Percentiles rank a stretch among this genome's conserved stretches.
Conservation (phyloP, 306 rosid species). For the Comarum palustre region DNA sequence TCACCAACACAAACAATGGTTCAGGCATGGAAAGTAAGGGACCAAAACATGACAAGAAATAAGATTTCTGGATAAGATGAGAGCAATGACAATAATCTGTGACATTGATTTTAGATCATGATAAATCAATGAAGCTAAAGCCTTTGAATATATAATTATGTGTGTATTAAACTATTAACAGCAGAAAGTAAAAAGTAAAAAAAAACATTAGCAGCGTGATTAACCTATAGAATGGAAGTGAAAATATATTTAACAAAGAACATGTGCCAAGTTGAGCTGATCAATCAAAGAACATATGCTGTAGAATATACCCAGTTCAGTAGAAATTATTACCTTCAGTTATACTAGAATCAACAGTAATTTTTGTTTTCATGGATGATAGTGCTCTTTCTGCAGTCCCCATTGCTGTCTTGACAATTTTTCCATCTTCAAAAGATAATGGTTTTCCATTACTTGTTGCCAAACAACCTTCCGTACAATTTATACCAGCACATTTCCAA, state of each 20-base stretch:
- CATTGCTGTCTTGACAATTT: constrained; percentile 53
- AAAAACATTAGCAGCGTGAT: not conserved
- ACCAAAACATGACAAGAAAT: not conserved
- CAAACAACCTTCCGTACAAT: constrained; percentile 31
- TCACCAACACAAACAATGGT: not conserved
- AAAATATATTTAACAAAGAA: not conserved
- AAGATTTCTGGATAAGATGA: not conserved
- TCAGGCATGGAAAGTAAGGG: not conserved
- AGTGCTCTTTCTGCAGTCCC: constrained; percentile 75
- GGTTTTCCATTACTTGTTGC: constrained; percentile 35
- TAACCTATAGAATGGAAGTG: not conserved
- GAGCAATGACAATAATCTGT: not conserved
- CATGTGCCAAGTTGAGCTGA: not conserved
- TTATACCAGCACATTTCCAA: constrained; percentile 38
- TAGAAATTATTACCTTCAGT: constrained; percentile 50
- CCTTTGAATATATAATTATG: not conserved
- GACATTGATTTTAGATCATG: not conserved
- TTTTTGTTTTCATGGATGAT: constrained; percentile 43
- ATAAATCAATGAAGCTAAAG: not conserved
- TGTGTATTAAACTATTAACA: not conserved
- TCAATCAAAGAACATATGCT: not conserved
- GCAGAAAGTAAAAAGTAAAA: not conserved
- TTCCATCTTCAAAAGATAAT: constrained; percentile 41
- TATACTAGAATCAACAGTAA: constrained; percentile 39
- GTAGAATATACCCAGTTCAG: constrained; percentile 12